Percentiles rank a stretch among this genome's conserved stretches.
Evolutionary conservation across 1,284 basidiomycete genomes (phyloP).

Genomic region (Prillingera fragicola): DNA sequence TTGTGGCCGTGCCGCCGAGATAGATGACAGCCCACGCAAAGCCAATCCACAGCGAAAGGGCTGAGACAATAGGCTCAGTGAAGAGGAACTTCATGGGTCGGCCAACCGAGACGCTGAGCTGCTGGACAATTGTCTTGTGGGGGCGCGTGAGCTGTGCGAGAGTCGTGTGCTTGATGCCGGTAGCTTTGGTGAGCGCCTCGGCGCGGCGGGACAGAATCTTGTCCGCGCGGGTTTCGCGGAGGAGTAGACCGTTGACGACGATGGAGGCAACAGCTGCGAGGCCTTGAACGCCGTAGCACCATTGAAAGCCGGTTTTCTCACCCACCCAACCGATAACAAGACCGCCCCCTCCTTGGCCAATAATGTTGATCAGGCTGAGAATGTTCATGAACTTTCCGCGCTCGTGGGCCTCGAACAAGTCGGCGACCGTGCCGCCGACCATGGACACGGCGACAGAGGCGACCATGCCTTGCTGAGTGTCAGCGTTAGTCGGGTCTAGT

Average conservation of each 20-base stretch:
- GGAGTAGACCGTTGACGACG: slow-evolving; percentile 32
- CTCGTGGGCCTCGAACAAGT: slow-evolving; percentile 37
- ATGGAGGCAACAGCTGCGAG: slow-evolving; percentile 29
- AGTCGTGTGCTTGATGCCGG: slow-evolving; percentile 41
- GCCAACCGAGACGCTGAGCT: slow-evolving; percentile 39
- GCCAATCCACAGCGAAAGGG: slow-evolving; percentile 49
- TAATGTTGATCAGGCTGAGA: slow-evolving; percentile 46
- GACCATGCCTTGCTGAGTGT: slow-evolving; percentile 31
- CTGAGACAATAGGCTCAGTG: slow-evolving; percentile 50
- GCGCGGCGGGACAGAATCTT: slow-evolving; percentile 50
- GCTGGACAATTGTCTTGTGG: slow-evolving; percentile 29
- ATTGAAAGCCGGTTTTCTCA: slow-evolving; percentile 26
- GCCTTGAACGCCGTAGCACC: slow-evolving; percentile 41
- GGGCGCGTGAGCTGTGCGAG: slow-evolving; percentile 39
- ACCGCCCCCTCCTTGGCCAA: slow-evolving; percentile 32
- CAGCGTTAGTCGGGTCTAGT: no score
- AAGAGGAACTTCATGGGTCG: slow-evolving; percentile 43
- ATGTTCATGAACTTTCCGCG: slow-evolving; percentile 48
- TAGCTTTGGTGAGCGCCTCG: slow-evolving; percentile 40
- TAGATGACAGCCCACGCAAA: slow-evolving; percentile 46
- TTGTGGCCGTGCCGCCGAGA: slow-evolving; percentile 29
- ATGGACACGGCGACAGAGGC: slow-evolving; percentile 36
- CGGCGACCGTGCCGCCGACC: slow-evolving; percentile 45
- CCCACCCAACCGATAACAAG: slow-evolving; percentile 30
- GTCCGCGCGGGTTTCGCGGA: slow-evolving; percentile 48